These are phyloP conservation scores for Scopulariopsis brevicaulis DNA, from an alignment of 2,329 filamentous ascomycete genomes.

Conservation along the genomic window DNA sequence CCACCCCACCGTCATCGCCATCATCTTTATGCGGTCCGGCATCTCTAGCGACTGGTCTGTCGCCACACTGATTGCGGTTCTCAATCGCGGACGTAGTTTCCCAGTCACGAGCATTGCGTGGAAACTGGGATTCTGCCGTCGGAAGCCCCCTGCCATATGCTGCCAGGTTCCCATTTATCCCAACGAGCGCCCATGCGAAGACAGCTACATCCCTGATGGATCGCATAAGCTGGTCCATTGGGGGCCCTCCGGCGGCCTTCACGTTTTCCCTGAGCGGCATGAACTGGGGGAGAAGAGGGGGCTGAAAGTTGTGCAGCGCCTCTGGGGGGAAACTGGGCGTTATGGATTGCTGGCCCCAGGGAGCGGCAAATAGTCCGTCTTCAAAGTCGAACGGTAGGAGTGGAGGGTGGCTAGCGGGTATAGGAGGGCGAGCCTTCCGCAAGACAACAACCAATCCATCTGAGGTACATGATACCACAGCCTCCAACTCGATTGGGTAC, in stretches of 20 bases:
- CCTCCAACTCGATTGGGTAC: constrained; percentile 58
- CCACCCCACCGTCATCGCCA: background rate
- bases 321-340: constrained; percentile 30
- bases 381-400: constrained; percentile 32
- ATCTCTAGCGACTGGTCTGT: background rate
- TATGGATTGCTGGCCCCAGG: constrained; percentile 64
- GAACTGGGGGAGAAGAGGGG: constrained; percentile 28
- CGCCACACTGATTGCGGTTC: background rate
- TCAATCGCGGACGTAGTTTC: background rate
- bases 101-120: background rate
- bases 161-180: constrained; percentile 40
- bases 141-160: background rate
- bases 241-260: constrained; percentile 28
- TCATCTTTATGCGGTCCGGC: background rate
- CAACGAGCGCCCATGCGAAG: constrained; percentile 75
- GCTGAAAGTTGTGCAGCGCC: constrained; percentile 29
- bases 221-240: constrained; percentile 56
- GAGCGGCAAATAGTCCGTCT: constrained; percentile 65
- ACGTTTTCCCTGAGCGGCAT: constrained; percentile 31
- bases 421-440: constrained; percentile 58
- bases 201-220: constrained; percentile 76
- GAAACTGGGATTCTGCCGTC: background rate
- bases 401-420: constrained; percentile 46
- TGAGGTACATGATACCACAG: constrained; percentile 83
- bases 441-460: constrained; percentile 78